Conservation (phyloP, 176 grass and related monocot genomes). For the Typha latifolia region DNA sequence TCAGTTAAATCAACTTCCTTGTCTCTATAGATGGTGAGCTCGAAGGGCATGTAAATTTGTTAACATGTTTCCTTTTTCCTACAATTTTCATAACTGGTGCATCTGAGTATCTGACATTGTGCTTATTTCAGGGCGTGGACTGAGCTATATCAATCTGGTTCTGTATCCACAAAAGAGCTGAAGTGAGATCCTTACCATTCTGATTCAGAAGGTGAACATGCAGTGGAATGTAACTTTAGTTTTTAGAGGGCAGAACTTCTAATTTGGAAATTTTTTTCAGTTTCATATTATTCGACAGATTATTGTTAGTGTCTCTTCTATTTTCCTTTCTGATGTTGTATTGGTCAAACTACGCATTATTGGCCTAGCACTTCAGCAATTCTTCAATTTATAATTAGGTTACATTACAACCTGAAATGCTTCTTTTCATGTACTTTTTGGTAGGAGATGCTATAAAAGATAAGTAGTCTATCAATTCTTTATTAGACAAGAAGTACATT, state of each 20-base stretch:
- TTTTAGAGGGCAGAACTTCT: not conserved
- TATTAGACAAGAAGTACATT: no score
- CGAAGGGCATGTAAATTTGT: not conserved
- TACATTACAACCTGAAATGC: no score
- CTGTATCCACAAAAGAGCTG: not conserved
- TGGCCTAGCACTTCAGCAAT: no score
- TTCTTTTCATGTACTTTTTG: no score
- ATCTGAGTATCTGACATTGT: not conserved
- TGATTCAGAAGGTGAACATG: not conserved
- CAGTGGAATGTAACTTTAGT: not conserved
- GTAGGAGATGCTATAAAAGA: no score
- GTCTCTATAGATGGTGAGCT: constrained; percentile 2
- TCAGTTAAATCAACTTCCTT: not conserved
- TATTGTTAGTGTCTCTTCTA: no score
- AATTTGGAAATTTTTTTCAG: no score
- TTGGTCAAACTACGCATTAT: no score
- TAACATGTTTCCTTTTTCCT: not conserved
- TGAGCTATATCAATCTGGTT: not conserved
- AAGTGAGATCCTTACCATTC: not conserved
- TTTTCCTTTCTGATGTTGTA: no score
- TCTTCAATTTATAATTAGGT: no score
- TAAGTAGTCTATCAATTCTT: no score
- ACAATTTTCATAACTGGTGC: not conserved
- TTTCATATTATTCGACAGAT: no score
- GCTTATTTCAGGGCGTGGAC: not conserved